Base-by-base conservation (phyloP, 2,329 filamentous ascomycete genomes). In the Chaetomium olivaceum region DNA sequence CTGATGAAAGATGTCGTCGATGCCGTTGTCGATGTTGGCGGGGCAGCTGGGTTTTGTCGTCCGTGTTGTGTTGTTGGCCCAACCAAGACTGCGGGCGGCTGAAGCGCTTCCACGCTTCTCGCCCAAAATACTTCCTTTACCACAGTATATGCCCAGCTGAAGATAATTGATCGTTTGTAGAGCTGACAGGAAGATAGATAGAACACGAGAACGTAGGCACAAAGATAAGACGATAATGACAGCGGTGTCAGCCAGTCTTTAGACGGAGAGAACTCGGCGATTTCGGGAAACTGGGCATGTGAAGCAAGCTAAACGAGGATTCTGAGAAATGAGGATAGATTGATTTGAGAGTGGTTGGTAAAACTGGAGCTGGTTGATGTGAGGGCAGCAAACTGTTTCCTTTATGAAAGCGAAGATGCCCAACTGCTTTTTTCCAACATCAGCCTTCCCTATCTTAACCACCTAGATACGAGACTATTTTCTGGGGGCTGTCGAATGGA, bases 341-440 rank as follows among this genome's bases (percentile, higher is more conserved):
- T 9, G 9, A 12, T 16, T 52, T 21, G 27, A 29, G 27, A 54
- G 58, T 61, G 58, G 31, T 29, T 52, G 27, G 23, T 52, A 25
- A 61, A 39, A 56, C 23, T 27, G 58, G 19, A 33, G 48, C 23
- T 52, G 50, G 51, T 54, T 8, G 51, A 27, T 19, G 31, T 39
- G 54, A 60, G 58, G 58, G 58, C 58, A 54, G 29, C 46, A 31
- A 52, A 25, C 21, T 14, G 58, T 31, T 61, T 48, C 48, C 23
- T 12, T 25, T 61, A 16, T 36, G 29, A 48, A 50, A 61, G 50
- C 14, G 50, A 57, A 54, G 23, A n/a, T 23, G 46, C 46, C 46
- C 46, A 48, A 48, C 46, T 19, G n/a, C n/a, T 21, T 48, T 48
- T 48, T 23, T 1, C 46, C 2, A 51, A 5, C 23, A 25, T 16